phyloP scores from a whole-genome alignment of 495 filamentous ascomycete species.

The Podospora anserina region DNA sequence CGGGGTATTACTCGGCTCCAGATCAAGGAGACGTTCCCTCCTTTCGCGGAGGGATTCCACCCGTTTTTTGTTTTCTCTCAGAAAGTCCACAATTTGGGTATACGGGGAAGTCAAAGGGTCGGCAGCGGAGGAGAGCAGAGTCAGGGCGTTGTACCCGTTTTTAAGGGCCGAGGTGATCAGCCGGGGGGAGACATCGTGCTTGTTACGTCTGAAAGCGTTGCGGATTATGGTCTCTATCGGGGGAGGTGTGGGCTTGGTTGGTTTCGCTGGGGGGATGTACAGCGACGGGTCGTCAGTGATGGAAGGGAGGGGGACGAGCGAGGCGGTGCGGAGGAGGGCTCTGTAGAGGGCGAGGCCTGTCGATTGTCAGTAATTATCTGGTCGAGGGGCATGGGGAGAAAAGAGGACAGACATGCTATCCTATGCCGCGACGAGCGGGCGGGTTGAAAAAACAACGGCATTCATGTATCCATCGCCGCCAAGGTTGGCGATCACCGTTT shows the following conservation, averaged over 20 bases:
- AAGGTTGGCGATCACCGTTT: background rate
- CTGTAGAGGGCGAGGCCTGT: constrained; percentile 71
- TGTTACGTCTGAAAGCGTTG: constrained; percentile 58
- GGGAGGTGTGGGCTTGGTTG: constrained; percentile 18
- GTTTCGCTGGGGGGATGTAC: constrained; percentile 36
- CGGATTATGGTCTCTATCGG: constrained; percentile 44
- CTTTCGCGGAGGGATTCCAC: constrained; percentile 14
- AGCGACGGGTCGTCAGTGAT: constrained; percentile 37
- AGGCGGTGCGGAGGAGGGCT: constrained; percentile 62
- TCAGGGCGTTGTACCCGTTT: constrained; percentile 57
- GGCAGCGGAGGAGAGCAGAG: constrained; percentile 23
- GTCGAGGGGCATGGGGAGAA: background rate
- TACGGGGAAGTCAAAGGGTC: constrained; percentile 21
- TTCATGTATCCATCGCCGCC: constrained; percentile 29
- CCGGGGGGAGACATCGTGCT: constrained; percentile 50
- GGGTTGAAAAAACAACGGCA: constrained; percentile 44
- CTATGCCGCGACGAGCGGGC: constrained; percentile 55
- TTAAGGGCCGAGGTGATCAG: constrained; percentile 54
- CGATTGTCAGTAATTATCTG: background rate
- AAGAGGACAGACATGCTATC: constrained; percentile 56
- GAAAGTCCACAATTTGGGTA: constrained; percentile 33
- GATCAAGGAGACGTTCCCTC: constrained; percentile 1
- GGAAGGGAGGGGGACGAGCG: constrained; percentile 44
- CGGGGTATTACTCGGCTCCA: constrained; percentile 8
- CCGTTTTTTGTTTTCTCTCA: constrained; percentile 31